phyloP scores from a whole-genome alignment of 257 asterid genomes.

The Cynanchum wilfordii region DNA sequence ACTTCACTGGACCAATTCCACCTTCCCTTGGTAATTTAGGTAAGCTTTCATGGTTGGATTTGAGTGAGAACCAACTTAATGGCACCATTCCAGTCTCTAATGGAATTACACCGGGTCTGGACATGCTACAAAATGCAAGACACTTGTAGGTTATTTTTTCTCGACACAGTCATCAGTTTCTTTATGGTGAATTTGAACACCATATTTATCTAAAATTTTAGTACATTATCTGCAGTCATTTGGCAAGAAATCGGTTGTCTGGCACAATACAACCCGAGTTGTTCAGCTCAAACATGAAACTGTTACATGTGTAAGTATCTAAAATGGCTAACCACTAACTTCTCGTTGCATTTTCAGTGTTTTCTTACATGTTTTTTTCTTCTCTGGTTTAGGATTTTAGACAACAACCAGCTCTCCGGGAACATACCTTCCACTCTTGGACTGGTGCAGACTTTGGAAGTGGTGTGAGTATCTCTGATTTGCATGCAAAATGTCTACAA shows the following conservation, averaged over 20 bases:
- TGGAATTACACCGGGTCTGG: constrained; percentile 52
- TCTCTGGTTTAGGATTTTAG: constrained; percentile 49
- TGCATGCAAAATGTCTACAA: constrained; percentile 16
- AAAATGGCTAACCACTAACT: background rate
- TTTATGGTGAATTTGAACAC: background rate
- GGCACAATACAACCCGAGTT: constrained; percentile 54
- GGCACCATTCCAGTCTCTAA: constrained; percentile 72
- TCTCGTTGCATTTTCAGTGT: background rate
- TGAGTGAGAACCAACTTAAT: constrained; percentile 57
- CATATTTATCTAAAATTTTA: background rate
- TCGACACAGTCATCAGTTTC: background rate
- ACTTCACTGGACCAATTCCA: constrained; percentile 73
- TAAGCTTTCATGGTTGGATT: constrained; percentile 79
- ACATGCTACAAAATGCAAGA: constrained; percentile 49
- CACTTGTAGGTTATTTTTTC: constrained; percentile 53
- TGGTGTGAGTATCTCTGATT: constrained; percentile 57
- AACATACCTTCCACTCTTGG: constrained; percentile 56
- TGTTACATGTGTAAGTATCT: constrained; percentile 63
- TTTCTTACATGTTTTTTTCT: background rate
- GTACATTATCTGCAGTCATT: constrained; percentile 50
- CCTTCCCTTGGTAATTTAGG: constrained; percentile 63
- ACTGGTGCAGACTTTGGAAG: constrained; percentile 49
- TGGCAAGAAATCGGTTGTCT: constrained; percentile 62
- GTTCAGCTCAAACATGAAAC: constrained; percentile 57
- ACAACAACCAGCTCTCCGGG: constrained; percentile 64